Percentiles rank a stretch among this genome's conserved stretches.
These are phyloP conservation scores for Boletus coccyginus DNA, from an alignment of 768 basidiomycete species.

Conservation along the genomic window DNA sequence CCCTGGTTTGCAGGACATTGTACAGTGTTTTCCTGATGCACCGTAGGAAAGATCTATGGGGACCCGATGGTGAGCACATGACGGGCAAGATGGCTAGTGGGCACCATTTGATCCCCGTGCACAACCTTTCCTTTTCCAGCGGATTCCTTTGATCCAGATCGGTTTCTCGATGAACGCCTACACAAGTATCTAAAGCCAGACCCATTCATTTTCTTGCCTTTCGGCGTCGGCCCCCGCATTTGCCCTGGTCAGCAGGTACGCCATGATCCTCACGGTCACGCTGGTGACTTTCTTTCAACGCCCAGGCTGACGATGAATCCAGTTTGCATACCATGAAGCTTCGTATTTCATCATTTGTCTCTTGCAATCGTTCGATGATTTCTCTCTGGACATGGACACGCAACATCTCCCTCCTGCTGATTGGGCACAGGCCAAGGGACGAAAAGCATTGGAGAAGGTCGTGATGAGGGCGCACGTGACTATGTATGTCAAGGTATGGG, in stretches of 20 bases:
- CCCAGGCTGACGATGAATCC: not conserved
- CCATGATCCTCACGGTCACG: not conserved
- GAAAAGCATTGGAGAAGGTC: constrained; percentile 42
- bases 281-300: not conserved
- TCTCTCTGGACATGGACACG: constrained; percentile 36
- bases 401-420: constrained; percentile 34
- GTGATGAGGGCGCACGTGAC: constrained; percentile 40
- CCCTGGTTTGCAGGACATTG: not conserved
- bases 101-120: not conserved
- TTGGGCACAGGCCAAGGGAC: constrained; percentile 33
- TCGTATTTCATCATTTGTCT: constrained; percentile 54
- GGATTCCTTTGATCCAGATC: constrained; percentile 56
- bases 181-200: constrained; percentile 54
- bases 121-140: constrained; percentile 7
- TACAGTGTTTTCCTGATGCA: constrained; percentile 35
- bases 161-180: constrained; percentile 59
- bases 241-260: constrained; percentile 52
- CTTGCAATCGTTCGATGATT: constrained; percentile 44
- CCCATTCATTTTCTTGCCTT: constrained; percentile 68
- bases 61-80: constrained; percentile 32
- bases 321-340: constrained; percentile 57
- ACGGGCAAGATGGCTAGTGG: not conserved
- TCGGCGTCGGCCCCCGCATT: constrained; percentile 66
- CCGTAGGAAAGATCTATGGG: constrained; percentile 38
- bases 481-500: constrained; percentile 40